phyloP scores from a whole-genome alignment of 352 stramenopile genomes.

The Pythium coloratum region DNA sequence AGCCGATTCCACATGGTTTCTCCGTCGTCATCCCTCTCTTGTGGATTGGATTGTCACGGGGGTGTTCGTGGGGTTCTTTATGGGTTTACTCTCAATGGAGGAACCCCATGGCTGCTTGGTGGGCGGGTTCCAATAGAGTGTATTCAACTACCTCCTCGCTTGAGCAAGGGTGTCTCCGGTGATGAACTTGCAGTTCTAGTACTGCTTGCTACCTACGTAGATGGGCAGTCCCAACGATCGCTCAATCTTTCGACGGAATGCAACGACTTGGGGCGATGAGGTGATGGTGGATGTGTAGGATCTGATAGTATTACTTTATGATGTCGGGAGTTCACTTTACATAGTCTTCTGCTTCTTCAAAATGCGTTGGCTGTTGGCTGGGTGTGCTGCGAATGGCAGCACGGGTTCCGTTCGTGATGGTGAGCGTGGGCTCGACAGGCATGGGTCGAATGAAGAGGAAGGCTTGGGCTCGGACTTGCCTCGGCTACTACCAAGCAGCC shows the following conservation, averaged over 20 bases:
- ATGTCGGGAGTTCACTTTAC: constrained; percentile 16
- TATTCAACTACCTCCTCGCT: too few species aligned
- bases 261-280: neutral
- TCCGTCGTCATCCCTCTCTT: too few species aligned
- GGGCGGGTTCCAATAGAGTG: too few species aligned
- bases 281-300: neutral
- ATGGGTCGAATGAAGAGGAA: neutral
- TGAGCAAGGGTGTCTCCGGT: neutral
- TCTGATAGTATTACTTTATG: constrained; percentile 4
- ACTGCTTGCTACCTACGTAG: too few species aligned
- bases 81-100: too few species aligned
- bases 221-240: neutral
- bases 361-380: constrained; percentile 8
- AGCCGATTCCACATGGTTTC: too few species aligned
- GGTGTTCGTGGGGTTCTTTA: too few species aligned
- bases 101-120: too few species aligned
- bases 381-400: neutral
- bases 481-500: constrained; percentile 15
- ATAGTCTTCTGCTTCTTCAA: constrained; percentile 35
- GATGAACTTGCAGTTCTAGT: too few species aligned
- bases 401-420: neutral
- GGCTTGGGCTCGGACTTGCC: neutral
- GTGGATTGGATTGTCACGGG: too few species aligned
- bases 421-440: neutral
- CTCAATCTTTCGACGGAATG: neutral